These are phyloP conservation scores for Anthracocystis panici-leucophaei DNA, from an alignment of 1,284 basidiomycete genomes.

Conservation along the genomic window DNA sequence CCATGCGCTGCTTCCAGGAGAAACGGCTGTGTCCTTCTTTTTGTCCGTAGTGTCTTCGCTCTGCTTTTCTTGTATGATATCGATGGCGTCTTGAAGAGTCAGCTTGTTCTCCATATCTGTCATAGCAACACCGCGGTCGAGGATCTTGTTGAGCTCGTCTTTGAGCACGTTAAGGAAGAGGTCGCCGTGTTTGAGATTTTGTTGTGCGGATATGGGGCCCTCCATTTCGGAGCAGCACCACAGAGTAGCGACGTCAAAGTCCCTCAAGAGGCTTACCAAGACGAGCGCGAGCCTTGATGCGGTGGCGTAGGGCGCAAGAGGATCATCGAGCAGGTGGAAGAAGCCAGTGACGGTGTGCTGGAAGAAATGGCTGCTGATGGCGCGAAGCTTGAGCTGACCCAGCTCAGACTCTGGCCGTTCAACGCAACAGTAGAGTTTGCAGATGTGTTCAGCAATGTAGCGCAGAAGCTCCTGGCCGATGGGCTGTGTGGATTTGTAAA, in stretches of 20 bases:
- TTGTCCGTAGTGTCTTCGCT: not conserved
- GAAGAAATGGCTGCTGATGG: slow-evolving; percentile 37
- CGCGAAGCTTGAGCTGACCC: slow-evolving; percentile 23
- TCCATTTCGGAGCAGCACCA: slow-evolving; percentile 15
- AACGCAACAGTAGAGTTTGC: slow-evolving; percentile 25
- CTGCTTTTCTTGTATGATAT: too few species aligned
- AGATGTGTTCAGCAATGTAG: slow-evolving; percentile 19
- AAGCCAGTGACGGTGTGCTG: slow-evolving; percentile 42
- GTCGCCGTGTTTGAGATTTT: slow-evolving; percentile 19
- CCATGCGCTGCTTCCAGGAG: slow-evolving; percentile 6
- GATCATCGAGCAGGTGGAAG: slow-evolving; percentile 36
- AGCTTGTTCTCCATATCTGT: slow-evolving; percentile 24
- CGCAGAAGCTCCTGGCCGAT: slow-evolving; percentile 33
- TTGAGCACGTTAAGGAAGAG: slow-evolving; percentile 35
- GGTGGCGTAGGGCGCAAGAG: slow-evolving; percentile 18
- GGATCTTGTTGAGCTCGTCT: slow-evolving; percentile 26
- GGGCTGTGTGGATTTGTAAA: slow-evolving; percentile 1
- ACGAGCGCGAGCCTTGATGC: slow-evolving; percentile 24
- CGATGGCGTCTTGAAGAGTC: slow-evolving; percentile 11
- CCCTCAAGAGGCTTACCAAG: slow-evolving; percentile 15
- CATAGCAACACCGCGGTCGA: slow-evolving; percentile 18
- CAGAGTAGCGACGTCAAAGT: slow-evolving; percentile 28
- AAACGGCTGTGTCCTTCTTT: not conserved
- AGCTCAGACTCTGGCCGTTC: slow-evolving; percentile 18
- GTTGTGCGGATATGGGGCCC: slow-evolving; percentile 4